Conservation (phyloP, 331 rosid species). For the Phaseolus coccineus region DNA sequence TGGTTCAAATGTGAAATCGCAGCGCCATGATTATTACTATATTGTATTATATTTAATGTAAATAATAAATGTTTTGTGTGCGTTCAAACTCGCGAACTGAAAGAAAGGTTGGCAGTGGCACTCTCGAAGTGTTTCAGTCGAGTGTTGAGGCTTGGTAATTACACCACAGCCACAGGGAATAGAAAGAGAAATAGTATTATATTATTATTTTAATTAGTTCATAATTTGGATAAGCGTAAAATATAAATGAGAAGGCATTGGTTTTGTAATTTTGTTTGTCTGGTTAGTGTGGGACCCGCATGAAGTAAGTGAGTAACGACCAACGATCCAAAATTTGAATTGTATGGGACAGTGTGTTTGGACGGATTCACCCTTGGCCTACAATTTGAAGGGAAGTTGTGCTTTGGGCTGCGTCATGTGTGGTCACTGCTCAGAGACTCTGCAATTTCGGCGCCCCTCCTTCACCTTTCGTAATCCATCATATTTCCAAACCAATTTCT, state of each 20-base stretch:
- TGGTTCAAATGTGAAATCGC: conserved; percentile 20
- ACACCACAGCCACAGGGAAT: neutral
- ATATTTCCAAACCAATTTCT: conserved; percentile 31
- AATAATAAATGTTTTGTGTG: neutral
- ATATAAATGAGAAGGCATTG: neutral
- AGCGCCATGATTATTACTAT: neutral
- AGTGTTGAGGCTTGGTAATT: neutral
- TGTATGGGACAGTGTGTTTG: neutral
- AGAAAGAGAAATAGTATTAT: neutral
- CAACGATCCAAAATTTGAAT: conserved; percentile 54
- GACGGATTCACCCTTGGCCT: conserved; percentile 45
- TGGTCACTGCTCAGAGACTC: conserved; percentile 29
- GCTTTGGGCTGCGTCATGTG: conserved; percentile 37
- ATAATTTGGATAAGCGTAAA: neutral
- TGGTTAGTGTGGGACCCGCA: conserved; percentile 32
- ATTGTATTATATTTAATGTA: neutral
- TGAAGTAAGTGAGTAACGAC: conserved; percentile 35
- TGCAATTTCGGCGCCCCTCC: conserved; percentile 48
- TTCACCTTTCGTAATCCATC: conserved; percentile 19
- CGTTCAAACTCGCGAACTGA: conserved; percentile 13
- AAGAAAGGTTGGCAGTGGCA: neutral
- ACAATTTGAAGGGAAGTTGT: neutral
- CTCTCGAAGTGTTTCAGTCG: conserved; percentile 14
- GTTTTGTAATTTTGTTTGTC: conserved; percentile 20
- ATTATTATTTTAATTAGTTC: neutral